Evolutionary conservation across 352 stramenopile species (phyloP), one percentile per base, ranked within the genome.

Genomic region (Phytopythium delawarense): DNA sequence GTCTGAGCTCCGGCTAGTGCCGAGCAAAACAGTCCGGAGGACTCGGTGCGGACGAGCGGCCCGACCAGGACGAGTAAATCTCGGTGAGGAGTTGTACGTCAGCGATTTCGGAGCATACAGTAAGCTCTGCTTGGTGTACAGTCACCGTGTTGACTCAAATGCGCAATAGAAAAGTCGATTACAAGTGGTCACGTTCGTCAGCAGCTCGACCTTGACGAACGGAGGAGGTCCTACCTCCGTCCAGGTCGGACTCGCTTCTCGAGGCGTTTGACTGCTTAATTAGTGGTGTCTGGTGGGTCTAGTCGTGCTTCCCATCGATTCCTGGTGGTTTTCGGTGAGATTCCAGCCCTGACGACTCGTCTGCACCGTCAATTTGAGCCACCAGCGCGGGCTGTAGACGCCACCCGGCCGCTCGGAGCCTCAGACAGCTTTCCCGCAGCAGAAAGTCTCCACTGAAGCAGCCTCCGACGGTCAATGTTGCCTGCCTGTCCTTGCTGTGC

Each of bases 121-220:
- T 44, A 20, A 7, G 28, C 28, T 40, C 35, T 40, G 35, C 35
- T 46, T 21, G 42, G 18, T 25, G 42, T 49, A 49, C 40, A 49
- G 42, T 49, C 20, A 15, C 42, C 25, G 35, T 40, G 35, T 40
- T 40, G 9, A 40, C 35, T 40, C 2, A 15, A 15, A 40, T 40
- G 35, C 45, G 45, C 45, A 52, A 52, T 52, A 52, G 21, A 32
- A 28, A 52, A 52, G n/a, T 52, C 45, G 13, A 2, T 52, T 12
- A 2, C 11, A 8, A 52, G 11, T 49, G 9, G 35, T 49, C 20
- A 12, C 2, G 42, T 7, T 11, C 20, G 42, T 49, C 42, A 49
- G 16, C 42, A 7, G n/a, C 45, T 34, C 23, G 4, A 12, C 1
- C 45, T 11, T 52, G 45, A 52, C 45, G 45, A 52, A 52, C 44